These are phyloP conservation scores for Clitopilus passeckerianus DNA, from an alignment of 768 basidiomycete genomes.

Conservation along the genomic window DNA sequence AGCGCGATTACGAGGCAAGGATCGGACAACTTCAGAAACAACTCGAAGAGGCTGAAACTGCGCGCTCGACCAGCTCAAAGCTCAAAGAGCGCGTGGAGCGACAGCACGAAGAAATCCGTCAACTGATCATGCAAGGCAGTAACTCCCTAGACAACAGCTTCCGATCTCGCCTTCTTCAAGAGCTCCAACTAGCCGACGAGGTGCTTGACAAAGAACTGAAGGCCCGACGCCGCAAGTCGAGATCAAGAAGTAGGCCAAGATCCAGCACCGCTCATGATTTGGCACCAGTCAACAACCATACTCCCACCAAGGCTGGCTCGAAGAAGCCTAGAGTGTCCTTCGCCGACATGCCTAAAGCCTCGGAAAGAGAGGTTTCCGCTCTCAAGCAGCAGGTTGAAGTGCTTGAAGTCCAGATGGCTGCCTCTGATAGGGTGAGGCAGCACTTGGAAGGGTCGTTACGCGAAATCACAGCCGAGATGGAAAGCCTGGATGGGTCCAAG, in stretches of 20 bases:
- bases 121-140: constrained; percentile 48
- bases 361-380: constrained; percentile 44
- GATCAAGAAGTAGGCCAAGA: constrained; percentile 8
- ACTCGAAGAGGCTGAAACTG: constrained; percentile 50
- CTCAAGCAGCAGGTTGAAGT: constrained; percentile 63
- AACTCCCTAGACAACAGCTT: constrained; percentile 57
- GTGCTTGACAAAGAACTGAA: constrained; percentile 42
- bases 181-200: constrained; percentile 59
- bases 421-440: constrained; percentile 60
- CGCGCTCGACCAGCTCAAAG: constrained; percentile 42
- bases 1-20: constrained; percentile 58
- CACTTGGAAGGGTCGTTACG: constrained; percentile 58
- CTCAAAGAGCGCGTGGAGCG: constrained; percentile 61
- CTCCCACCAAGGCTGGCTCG: constrained; percentile 35
- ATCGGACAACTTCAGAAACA: constrained; percentile 61
- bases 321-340: constrained; percentile 25
- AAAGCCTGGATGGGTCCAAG: constrained; percentile 62
- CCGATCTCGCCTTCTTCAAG: constrained; percentile 55
- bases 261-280: constrained; percentile 28
- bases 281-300: constrained; percentile 36
- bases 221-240: constrained; percentile 25
- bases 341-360: constrained; percentile 25
- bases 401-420: constrained; percentile 63
- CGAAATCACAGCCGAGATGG: constrained; percentile 56
- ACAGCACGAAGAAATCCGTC: constrained; percentile 69